Evolutionary conservation across 2,329 filamentous ascomycete genomes (phyloP), one percentile per base, ranked within the genome.

Genomic region (Cordyceps pruinosa): DNA sequence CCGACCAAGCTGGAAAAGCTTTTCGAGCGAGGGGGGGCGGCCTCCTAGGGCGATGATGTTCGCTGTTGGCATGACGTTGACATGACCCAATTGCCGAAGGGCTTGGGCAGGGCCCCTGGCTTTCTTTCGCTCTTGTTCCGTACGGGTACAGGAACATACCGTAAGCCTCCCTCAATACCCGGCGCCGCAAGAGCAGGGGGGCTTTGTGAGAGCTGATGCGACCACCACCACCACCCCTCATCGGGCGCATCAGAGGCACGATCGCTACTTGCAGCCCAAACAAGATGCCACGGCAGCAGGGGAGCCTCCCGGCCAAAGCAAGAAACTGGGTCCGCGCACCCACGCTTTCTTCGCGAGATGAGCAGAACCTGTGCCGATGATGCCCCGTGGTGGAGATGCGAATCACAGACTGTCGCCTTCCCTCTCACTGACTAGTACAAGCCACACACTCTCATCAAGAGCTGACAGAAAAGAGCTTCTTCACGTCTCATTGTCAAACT

Each of bases 21-120:
- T n/a, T n/a, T n/a, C 13, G 23, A 19, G 10, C 19, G 30, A 19
- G 48, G 34, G 34, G 48, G 21, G 39, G 21, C 39, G 21, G 39
- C 39, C 21, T 23, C 39, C 39, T 42, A 41, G n/a, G 37, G 34
- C 17, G 41, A 28, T 53, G 39, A 45, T 53, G 50, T 53, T 15
- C n/a, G 10, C 23, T 30, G 39, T 37, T 46, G 51, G 41, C 34
- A 55, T 55, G 52, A 55, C 52, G 52, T 55, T 48, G 41, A 41
- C 44, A 45, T 34, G 23, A n/a, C 52, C 42, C 52, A 56, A 48
- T 47, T 56, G 52, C 52, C 52, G 52, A 55, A 55, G n/a, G n/a
- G 25, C 50, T 42, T 35, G 50, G 39, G 50, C 39, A 34, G 15
- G n/a, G 12, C n/a, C 34, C 17, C 19, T 10, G 23, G 32, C 26